A percentile compares a stretch with the other conserved stretches of the same genome.
Evolutionary conservation across 176 grass and related monocot species (phyloP).

Genomic region (Avena insularis): DNA sequence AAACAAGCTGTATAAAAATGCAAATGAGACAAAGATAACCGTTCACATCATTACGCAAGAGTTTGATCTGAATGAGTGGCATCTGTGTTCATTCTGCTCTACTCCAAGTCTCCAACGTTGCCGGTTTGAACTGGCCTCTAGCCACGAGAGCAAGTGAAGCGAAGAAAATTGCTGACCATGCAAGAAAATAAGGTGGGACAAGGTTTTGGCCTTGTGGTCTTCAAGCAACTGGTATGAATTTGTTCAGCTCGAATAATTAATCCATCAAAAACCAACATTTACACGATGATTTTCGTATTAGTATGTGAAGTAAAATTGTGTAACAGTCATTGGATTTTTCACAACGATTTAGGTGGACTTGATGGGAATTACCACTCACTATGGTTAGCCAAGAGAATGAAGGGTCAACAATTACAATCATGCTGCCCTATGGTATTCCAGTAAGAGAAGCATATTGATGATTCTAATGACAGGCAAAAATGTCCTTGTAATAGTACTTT

Average conservation of each 20-base stretch:
- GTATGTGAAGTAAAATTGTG: neutral
- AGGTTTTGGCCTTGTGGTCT: slow-evolving; percentile 85
- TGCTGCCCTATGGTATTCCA: slow-evolving; percentile 66
- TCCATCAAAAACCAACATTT: neutral
- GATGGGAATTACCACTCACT: slow-evolving; percentile 69
- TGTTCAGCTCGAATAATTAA: neutral
- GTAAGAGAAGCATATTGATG: too few species aligned
- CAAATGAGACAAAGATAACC: too few species aligned
- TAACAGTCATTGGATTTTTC: slow-evolving; percentile 25
- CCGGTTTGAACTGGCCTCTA: too few species aligned
- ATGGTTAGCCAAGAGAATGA: slow-evolving; percentile 66
- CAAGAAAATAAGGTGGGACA: slow-evolving; percentile 62
- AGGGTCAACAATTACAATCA: slow-evolving; percentile 80
- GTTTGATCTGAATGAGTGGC: too few species aligned
- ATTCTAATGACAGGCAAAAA: too few species aligned
- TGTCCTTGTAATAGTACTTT: too few species aligned
- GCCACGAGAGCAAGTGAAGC: neutral
- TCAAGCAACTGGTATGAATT: slow-evolving; percentile 88
- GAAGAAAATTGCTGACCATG: slow-evolving; percentile 51
- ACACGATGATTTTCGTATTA: too few species aligned
- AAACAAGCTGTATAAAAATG: too few species aligned
- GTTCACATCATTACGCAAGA: too few species aligned
- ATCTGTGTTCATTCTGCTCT: too few species aligned
- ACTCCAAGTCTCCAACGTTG: too few species aligned
- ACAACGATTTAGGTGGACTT: slow-evolving; percentile 73